Conservation (phyloP, 345 rosid species). For the Gossypium arboreum region DNA sequence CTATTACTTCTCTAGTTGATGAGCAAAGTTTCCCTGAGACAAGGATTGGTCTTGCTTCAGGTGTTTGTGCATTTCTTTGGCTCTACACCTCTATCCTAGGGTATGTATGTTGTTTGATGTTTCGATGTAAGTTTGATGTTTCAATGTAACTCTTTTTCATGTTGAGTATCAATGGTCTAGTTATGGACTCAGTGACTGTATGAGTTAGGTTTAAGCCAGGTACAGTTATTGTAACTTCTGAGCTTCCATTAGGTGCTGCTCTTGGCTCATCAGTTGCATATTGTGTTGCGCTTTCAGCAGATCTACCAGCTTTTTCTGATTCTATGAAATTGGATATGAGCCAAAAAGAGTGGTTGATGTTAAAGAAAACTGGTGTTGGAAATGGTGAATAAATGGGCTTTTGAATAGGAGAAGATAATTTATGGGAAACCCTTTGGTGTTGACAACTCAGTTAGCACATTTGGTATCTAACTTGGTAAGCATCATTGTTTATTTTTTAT, state of each 20-base stretch:
- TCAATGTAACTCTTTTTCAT: neutral
- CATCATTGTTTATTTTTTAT: neutral
- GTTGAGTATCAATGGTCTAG: neutral
- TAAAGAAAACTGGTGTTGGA: slow-evolving; percentile 51
- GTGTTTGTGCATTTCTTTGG: slow-evolving; percentile 81
- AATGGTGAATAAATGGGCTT: slow-evolving; percentile 89
- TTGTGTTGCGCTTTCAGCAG: slow-evolving; percentile 75
- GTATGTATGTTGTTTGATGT: slow-evolving; percentile 31
- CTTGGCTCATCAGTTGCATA: slow-evolving; percentile 94
- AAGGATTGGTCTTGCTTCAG: slow-evolving; percentile 61
- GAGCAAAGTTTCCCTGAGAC: slow-evolving; percentile 71
- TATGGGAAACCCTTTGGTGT: slow-evolving; percentile 97
- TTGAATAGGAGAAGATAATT: slow-evolving; percentile 88
- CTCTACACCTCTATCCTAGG: slow-evolving; percentile 79
- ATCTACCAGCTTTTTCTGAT: slow-evolving; percentile 52
- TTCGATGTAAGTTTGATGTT: neutral
- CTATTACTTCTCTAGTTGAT: slow-evolving; percentile 53
- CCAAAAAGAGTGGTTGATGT: slow-evolving; percentile 49
- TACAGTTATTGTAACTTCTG: slow-evolving; percentile 58
- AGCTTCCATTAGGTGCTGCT: slow-evolving; percentile 87
- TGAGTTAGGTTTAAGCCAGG: slow-evolving; percentile 72
- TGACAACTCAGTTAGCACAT: slow-evolving; percentile 95
- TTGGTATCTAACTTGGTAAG: slow-evolving; percentile 47
- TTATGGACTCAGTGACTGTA: slow-evolving; percentile 18
- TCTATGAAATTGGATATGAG: slow-evolving; percentile 34